Evolutionary conservation across 2,329 filamentous ascomycete genomes (phyloP), one percentile per base, ranked within the genome.

Genomic region (Exserohilum turcica): DNA sequence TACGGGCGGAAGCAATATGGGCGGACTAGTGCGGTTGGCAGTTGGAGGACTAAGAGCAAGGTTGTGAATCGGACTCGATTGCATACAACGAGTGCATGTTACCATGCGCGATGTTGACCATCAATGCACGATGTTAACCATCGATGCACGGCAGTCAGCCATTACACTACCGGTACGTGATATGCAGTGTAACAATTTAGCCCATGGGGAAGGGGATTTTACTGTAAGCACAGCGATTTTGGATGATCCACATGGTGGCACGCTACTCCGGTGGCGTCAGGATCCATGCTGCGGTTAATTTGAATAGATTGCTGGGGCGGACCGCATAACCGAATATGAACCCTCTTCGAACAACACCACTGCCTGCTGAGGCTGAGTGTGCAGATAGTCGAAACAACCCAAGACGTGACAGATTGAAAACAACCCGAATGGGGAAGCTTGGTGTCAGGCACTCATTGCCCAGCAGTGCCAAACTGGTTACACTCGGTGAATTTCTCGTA

Each of bases 231-330:
- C 32, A 27, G 16, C 19, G 39, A 48, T 37, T 19, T 50, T 31
- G n/a, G 19, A 35, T 29, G 28, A 33, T 27, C 27, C 28, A 31
- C 31, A 19, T 58, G 40, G 40, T 27, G 42, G 42, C 29, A 32
- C 21, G 37, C 28, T 38, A 48, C 33, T 21, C 52, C 38, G 32
- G 38, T 58, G 42, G 52, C 45, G 48, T 50, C 16, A 36, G 29
- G 5, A 15, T 18, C n/a, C 36, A 28, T 45, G 35, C 18, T n/a
- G 35, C 45, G 49, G 43, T 35, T 54, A 57, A 59, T 57, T 29
- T 40, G 32, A 40, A 54, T 52, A 57, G 39, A 59, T 59, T 59
- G 51, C 42, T 38, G 21, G 48, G 50, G 50, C 57, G 57, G 57
- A 43, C 57, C 57, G 54, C 31, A 4, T 16, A 51, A 46, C 53